phyloP scores from a whole-genome alignment of 768 basidiomycete genomes.

The Mrakia gelida region DNA sequence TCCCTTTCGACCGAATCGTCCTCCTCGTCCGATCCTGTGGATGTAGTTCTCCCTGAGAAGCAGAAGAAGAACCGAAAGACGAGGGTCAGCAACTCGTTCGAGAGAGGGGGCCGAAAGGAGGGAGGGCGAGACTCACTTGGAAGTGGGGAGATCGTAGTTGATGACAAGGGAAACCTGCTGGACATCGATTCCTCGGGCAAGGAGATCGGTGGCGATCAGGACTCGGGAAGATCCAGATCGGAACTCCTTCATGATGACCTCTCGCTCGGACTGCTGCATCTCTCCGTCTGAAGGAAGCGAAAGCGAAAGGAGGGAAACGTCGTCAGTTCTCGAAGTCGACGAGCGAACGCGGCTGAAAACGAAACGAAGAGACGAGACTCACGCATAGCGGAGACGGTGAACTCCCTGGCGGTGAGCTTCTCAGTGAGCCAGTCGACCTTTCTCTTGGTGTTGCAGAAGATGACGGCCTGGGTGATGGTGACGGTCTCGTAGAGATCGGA shows the following conservation, averaged over 20 bases:
- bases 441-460: constrained; percentile 96
- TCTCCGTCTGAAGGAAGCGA: constrained; percentile 56
- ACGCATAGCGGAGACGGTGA: constrained; percentile 69
- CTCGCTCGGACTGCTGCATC: constrained; percentile 92
- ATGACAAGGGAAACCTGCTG: constrained; percentile 97
- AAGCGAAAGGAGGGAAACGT: not conserved
- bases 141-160: constrained; percentile 52
- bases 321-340: constrained; percentile 9
- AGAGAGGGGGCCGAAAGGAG: not conserved
- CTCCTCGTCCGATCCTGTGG: constrained; percentile 97
- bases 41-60: constrained; percentile 54
- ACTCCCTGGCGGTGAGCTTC: constrained; percentile 98
- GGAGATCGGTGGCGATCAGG: constrained; percentile 91
- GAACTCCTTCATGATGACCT: constrained; percentile 96
- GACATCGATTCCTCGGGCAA: constrained; percentile 97
- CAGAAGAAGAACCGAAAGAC: constrained; percentile 50
- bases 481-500: constrained; percentile 97
- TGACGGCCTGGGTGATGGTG: constrained; percentile 97
- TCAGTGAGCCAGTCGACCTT: constrained; percentile 98
- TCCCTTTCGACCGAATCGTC: constrained; percentile 98
- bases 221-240: constrained; percentile 81
- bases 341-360: not conserved
- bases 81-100: constrained; percentile 71
- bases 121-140: constrained; percentile 5
- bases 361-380: constrained; percentile 52